These are phyloP conservation scores for Colletotrichum somersetense DNA, from an alignment of 2,329 filamentous ascomycete species.

Conservation along the genomic window DNA sequence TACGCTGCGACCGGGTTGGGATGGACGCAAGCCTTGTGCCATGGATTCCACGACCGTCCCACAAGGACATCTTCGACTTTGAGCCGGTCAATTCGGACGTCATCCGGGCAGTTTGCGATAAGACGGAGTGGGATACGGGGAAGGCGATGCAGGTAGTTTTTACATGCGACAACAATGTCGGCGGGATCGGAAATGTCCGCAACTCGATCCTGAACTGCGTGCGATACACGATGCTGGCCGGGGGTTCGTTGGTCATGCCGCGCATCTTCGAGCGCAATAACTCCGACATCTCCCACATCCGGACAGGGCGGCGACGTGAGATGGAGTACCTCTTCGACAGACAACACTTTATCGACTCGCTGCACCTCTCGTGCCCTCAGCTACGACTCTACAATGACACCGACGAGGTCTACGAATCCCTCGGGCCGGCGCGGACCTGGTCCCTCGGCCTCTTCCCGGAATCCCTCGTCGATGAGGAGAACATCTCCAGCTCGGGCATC, in stretches of 20 bases:
- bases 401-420: conserved; percentile 43
- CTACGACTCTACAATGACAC: conserved; percentile 47
- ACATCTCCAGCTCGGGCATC: conserved; percentile 45
- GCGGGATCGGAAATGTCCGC: conserved; percentile 55
- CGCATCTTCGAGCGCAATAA: conserved; percentile 52
- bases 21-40: too few species aligned
- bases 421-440: conserved; percentile 35
- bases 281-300: conserved; percentile 48
- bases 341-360: conserved; percentile 44
- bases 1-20: too few species aligned
- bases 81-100: too few species aligned
- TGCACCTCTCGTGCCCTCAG: conserved; percentile 46
- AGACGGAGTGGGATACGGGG: conserved; percentile 45
- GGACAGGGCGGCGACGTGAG: conserved; percentile 44
- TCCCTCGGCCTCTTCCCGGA: conserved; percentile 46
- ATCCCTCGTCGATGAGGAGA: conserved; percentile 47
- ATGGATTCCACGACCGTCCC: too few species aligned
- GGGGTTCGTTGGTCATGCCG: conserved; percentile 53
- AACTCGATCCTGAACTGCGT: conserved; percentile 57
- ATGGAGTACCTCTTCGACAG: conserved; percentile 50
- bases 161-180: conserved; percentile 55
- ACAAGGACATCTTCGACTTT: too few species aligned
- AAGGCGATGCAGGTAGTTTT: conserved; percentile 48
- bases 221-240: conserved; percentile 55
- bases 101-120: conserved; percentile 38